Conservation (phyloP, 768 basidiomycete species). For the Lactarius vividus region DNA sequence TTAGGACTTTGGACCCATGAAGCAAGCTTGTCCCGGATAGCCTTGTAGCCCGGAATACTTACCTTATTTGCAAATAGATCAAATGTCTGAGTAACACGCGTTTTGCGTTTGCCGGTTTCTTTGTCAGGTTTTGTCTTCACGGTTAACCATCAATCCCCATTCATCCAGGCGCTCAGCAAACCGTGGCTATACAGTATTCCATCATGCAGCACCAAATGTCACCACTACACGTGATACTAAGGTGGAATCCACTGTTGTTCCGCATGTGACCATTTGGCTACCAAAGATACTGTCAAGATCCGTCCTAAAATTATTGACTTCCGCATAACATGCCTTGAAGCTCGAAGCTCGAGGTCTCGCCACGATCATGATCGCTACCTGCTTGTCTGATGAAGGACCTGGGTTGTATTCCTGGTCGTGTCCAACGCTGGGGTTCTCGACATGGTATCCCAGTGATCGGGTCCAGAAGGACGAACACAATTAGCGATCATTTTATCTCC, state of each 20-base stretch:
- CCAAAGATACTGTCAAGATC: background rate
- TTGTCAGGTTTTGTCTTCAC: background rate
- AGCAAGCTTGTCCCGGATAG: background rate
- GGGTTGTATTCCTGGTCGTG: background rate
- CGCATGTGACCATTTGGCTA: background rate
- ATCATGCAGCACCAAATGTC: too few relatives aligned
- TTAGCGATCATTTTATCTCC: background rate
- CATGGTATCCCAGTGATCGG: background rate
- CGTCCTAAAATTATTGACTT: background rate
- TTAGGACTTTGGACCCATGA: background rate
- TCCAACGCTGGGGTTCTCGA: background rate
- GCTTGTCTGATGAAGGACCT: background rate
- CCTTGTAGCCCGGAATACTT: background rate
- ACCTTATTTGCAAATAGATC: background rate
- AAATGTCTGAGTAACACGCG: background rate
- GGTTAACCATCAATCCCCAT: background rate
- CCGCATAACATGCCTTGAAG: background rate
- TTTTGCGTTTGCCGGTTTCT: background rate
- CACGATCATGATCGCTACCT: background rate
- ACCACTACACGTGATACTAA: background rate
- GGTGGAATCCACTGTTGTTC: background rate
- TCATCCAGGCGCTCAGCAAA: background rate
- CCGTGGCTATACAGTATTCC: background rate
- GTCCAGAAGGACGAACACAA: background rate
- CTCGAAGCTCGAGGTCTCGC: background rate